These are phyloP conservation scores for Ilyonectria robusta DNA, from an alignment of 2,329 filamentous ascomycete genomes.

Conservation along the genomic window DNA sequence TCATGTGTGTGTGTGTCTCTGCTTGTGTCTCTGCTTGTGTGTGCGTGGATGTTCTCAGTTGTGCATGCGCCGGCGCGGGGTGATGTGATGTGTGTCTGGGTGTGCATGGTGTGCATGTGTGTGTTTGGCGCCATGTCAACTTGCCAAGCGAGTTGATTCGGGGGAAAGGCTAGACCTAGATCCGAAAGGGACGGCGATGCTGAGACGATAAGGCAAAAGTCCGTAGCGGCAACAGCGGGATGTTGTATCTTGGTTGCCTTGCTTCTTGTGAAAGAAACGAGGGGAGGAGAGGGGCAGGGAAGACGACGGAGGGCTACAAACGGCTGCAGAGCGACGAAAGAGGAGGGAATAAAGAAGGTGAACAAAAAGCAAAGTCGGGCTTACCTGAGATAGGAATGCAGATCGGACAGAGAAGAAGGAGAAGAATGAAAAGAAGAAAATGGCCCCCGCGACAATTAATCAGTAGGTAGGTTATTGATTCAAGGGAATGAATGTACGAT, in stretches of 20 bases:
- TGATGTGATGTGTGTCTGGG: not conserved
- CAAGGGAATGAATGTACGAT: not conserved
- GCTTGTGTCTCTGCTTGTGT: not conserved
- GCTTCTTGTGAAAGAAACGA: not conserved
- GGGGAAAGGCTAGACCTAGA: not conserved
- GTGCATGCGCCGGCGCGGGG: not conserved
- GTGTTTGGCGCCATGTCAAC: not conserved
- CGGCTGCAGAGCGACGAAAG: not conserved
- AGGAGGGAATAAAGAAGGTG: not conserved
- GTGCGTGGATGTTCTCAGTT: not conserved
- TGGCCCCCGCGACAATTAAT: not conserved
- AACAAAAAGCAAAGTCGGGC: not conserved
- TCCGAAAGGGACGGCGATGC: not conserved
- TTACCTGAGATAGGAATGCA: not conserved
- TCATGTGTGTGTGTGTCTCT: no score
- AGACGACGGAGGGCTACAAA: not conserved
- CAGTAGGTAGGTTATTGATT: no score
- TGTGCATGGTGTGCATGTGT: not conserved
- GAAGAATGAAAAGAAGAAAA: not conserved
- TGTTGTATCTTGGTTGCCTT: not conserved
- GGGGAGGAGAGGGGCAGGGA: not conserved
- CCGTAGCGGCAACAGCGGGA: not conserved
- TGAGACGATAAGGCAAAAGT: not conserved
- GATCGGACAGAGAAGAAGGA: not conserved
- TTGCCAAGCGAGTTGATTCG: not conserved